A percentile compares a stretch with the other conserved stretches of the same genome.
Conservation (phyloP, 495 filamentous ascomycete genomes). For the Penicillium maclennaniae region DNA sequence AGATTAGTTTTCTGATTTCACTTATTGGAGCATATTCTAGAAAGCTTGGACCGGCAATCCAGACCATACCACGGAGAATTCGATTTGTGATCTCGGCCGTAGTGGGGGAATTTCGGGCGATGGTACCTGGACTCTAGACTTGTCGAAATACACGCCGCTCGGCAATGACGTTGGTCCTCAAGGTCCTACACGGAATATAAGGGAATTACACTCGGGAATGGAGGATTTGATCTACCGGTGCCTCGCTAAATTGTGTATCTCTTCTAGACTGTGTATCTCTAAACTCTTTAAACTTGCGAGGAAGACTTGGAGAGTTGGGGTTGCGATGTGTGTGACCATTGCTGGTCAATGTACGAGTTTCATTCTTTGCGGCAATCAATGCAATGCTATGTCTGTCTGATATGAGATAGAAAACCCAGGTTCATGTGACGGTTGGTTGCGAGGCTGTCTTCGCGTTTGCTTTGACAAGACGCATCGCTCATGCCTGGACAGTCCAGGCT, state of each 20-base stretch:
- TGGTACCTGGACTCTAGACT: conserved; percentile 1
- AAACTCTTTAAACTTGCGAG: not conserved
- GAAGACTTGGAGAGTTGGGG: not conserved
- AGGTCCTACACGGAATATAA: not conserved
- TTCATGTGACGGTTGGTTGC: not conserved
- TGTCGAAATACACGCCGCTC: conserved; percentile 7
- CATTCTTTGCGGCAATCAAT: not conserved
- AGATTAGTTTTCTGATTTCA: not conserved
- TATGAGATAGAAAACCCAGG: not conserved
- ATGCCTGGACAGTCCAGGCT: conserved; percentile 7
- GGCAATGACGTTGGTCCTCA: not conserved
- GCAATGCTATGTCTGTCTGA: not conserved
- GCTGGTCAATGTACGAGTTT: not conserved
- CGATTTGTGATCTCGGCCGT: not conserved
- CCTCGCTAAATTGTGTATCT: not conserved
- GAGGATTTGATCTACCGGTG: no score
- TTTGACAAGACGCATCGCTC: not conserved
- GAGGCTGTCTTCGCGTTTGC: not conserved
- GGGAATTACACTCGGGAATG: no score
- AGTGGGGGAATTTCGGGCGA: not conserved
- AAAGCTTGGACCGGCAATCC: no score
- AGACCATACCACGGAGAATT: no score
- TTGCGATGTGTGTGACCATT: not conserved
- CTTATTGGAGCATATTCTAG: not conserved
- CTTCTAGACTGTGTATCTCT: no score